These are phyloP conservation scores for Lodderomyces jiufengensis DNA, from an alignment of 1,139 yeast species.

Conservation along the genomic window DNA sequence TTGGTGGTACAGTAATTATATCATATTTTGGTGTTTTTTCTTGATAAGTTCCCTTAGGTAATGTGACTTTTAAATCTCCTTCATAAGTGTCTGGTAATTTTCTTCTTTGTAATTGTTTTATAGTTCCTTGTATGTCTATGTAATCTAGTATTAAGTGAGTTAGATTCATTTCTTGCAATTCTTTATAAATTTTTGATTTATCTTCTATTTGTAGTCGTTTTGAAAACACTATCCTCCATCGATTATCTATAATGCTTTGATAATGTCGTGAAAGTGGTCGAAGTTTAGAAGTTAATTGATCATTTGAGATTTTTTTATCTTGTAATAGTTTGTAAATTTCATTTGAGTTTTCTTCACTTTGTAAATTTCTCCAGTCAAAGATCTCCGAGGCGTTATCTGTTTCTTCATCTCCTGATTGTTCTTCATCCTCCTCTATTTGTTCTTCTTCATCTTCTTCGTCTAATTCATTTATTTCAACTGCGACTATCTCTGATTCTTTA, in stretches of 20 bases:
- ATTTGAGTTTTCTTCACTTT: neutral
- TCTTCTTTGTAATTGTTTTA: conserved; percentile 12
- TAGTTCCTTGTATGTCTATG: conserved; percentile 15
- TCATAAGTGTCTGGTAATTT: conserved; percentile 6
- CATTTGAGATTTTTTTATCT: neutral
- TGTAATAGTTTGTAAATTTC: neutral
- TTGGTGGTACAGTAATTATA: conserved; percentile 80
- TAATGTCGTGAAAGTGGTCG: neutral
- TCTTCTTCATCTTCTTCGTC: conserved; percentile 27
- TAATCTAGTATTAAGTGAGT: conserved; percentile 16
- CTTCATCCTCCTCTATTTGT: conserved; percentile 13
- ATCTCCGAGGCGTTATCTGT: too few relatives aligned
- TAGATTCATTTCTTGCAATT: conserved; percentile 23
- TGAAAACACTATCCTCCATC: conserved; percentile 55
- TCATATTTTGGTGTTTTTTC: conserved; percentile 73
- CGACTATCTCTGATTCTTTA: conserved; percentile 17
- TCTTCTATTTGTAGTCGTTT: conserved; percentile 31
- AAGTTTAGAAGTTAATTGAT: neutral
- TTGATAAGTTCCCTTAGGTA: conserved; percentile 84
- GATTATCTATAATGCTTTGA: conserved; percentile 37
- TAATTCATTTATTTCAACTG: conserved; percentile 24
- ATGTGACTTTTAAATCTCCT: conserved; percentile 43
- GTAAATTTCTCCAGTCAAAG: too few relatives aligned
- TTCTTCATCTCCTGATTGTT: conserved; percentile 15
- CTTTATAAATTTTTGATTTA: conserved; percentile 28